Percentiles rank a stretch among this genome's conserved stretches.
Conservation (phyloP, 148 eudicot genomes). For the Rhododendron kiyosumense region DNA sequence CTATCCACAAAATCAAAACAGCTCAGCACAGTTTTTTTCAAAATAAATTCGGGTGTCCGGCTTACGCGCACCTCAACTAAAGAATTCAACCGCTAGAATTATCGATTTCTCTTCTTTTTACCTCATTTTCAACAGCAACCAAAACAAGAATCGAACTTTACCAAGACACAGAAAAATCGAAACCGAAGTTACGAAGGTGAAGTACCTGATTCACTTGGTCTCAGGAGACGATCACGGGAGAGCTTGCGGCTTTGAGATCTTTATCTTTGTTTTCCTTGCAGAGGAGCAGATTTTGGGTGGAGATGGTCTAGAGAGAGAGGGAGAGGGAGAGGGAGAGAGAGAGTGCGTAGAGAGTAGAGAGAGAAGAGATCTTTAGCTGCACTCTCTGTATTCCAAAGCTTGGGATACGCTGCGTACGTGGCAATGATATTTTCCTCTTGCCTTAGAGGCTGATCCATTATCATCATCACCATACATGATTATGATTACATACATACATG, state of each 20-base stretch:
- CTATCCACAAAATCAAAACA: not conserved
- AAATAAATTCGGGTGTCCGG: not conserved
- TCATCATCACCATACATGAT: not conserved
- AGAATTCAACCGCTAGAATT: not conserved
- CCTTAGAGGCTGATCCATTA: constrained; percentile 30
- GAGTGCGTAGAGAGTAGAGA: not conserved
- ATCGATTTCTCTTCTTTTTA: not conserved
- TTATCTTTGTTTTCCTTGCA: not conserved
- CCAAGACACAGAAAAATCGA: not conserved
- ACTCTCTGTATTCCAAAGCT: constrained; percentile 37
- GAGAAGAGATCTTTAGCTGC: constrained; percentile 70
- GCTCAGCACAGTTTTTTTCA: not conserved
- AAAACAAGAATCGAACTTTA: not conserved
- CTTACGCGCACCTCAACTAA: not conserved
- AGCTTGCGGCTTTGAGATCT: not conserved
- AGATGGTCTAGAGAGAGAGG: constrained; percentile 38
- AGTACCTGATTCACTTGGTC: constrained; percentile 1
- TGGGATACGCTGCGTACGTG: constrained; percentile 49
- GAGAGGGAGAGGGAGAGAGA: too few species aligned
- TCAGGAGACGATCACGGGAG: not conserved
- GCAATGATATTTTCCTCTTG: constrained; percentile 85
- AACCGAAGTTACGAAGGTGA: not conserved
- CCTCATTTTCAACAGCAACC: not conserved
- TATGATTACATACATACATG: not conserved
- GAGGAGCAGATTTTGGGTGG: constrained; percentile 16